Base-by-base conservation (phyloP, 192 early-diverging fungal genomes). In the Entomortierella beljakovae region DNA sequence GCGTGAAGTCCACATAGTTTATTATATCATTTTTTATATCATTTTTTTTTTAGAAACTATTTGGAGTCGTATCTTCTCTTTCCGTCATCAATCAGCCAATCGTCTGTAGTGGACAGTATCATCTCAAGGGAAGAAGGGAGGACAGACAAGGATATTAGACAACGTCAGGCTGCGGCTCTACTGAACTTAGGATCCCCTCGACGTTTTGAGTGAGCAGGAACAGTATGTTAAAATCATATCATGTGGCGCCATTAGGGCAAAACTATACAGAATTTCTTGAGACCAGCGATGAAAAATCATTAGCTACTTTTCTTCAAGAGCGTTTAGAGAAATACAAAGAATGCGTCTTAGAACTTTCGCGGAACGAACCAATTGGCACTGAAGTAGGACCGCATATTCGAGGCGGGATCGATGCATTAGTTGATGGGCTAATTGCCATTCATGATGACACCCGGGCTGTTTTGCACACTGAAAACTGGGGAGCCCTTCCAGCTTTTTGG, bases 191-290 rank as follows among this genome's bases (percentile, higher is more conserved):
- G 37, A 38, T 38, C 37, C 37, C 13, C 37, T n/a, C n/a, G n/a
- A n/a, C n/a, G n/a, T n/a, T n/a, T n/a, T n/a, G n/a, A n/a, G n/a
- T 22, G 26, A 46, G 43, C 56, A 57, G 18, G 26, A 31, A 31
- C 56, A 52, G 8, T 34, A 77, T 77, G 73, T 23, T 77, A 25
- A 77, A 77, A 58, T 77, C 73, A 16, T 70, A 65, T 51, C 53
- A 57, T 57, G 75, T 79, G n/a, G 57, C 75, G 4, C 75, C 75
- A 6, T 54, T 79, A 25, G 75, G 75, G 22, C 75, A 69, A 26
- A 79, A 79, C 62, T 79, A 79, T 28, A 79, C 75, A 49, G 67
- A 79, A 34, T 79, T 79, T 42, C 62, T 79, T 23, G 66, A 79
- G 43, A 65, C 68, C 23, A 70, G 68, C n/a, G 62, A 65, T n/a